phyloP scores from a whole-genome alignment of 1,139 yeast genomes.

The Nakaseomyces delphensis region DNA sequence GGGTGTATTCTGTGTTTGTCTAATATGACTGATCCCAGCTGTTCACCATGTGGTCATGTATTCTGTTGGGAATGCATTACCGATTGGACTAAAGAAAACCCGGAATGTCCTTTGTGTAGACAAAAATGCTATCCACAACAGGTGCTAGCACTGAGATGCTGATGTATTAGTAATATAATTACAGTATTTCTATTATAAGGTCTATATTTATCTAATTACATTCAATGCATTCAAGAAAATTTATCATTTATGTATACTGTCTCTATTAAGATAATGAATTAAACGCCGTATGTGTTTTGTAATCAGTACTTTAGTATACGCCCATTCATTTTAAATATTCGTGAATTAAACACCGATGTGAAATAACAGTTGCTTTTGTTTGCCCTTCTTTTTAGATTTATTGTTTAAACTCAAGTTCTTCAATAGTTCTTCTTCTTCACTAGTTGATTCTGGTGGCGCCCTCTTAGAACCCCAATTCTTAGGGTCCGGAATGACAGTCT shows the following conservation, averaged over 20 bases:
- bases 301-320: no score
- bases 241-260: no score
- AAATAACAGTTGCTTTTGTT: constrained; percentile 41
- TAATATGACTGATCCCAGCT: constrained; percentile 71
- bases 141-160: constrained; percentile 49
- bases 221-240: not conserved
- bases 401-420: constrained; percentile 8
- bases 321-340: no score
- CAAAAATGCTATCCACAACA: constrained; percentile 68
- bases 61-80: constrained; percentile 89
- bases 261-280: no score
- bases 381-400: constrained; percentile 30
- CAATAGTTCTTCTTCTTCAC: constrained; percentile 10
- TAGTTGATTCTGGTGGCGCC: constrained; percentile 4
- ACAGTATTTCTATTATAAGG: not conserved
- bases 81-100: constrained; percentile 82
- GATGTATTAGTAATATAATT: not conserved
- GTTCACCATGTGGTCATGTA: constrained; percentile 85
- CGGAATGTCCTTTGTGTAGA: constrained; percentile 90
- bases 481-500: constrained; percentile 28
- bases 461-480: constrained; percentile 24
- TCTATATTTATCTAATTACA: not conserved
- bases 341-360: constrained; percentile 34
- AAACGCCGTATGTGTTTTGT: no score
- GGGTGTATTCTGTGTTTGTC: constrained; percentile 78